phyloP scores from a whole-genome alignment of 805 yeast species.

The Nakazawaea ishiwadae region DNA sequence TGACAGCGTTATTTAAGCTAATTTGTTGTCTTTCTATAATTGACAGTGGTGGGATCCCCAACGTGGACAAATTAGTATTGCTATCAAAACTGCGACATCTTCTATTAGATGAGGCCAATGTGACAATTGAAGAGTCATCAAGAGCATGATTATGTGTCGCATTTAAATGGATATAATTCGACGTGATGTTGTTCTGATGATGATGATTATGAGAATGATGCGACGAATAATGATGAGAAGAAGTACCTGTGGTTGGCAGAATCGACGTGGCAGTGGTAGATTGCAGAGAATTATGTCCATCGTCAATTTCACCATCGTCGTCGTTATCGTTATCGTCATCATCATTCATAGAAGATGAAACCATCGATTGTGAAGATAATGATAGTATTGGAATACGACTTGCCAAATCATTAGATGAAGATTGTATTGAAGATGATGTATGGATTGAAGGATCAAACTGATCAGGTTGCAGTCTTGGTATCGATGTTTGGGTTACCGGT shows the following conservation, averaged over 20 bases:
- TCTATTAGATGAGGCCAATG: constrained; percentile 29
- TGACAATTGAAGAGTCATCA: constrained; percentile 28
- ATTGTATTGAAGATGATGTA: neutral
- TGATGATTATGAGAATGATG: no score
- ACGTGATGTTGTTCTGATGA: neutral
- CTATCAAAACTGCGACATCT: constrained; percentile 30
- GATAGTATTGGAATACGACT: constrained; percentile 12
- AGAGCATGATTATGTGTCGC: constrained; percentile 7
- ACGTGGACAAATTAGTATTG: constrained; percentile 57
- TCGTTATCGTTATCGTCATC: no score
- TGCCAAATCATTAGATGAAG: constrained; percentile 4
- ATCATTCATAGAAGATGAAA: constrained; percentile 1
- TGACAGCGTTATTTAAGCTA: neutral
- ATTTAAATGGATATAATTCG: constrained; percentile 10
- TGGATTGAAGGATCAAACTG: constrained; percentile 1
- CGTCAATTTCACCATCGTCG: no score
- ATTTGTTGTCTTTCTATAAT: constrained; percentile 44
- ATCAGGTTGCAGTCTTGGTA: neutral
- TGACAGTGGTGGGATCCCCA: constrained; percentile 73
- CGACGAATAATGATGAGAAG: no score
- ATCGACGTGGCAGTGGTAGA: constrained; percentile 49
- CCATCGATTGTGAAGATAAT: constrained; percentile 9
- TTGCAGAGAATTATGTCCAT: constrained; percentile 6
- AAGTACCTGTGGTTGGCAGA: constrained; percentile 30
- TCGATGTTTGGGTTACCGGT: no score